phyloP scores from a whole-genome alignment of 2,329 filamentous ascomycete species.

The Chaetomiaceae sp. region DNA sequence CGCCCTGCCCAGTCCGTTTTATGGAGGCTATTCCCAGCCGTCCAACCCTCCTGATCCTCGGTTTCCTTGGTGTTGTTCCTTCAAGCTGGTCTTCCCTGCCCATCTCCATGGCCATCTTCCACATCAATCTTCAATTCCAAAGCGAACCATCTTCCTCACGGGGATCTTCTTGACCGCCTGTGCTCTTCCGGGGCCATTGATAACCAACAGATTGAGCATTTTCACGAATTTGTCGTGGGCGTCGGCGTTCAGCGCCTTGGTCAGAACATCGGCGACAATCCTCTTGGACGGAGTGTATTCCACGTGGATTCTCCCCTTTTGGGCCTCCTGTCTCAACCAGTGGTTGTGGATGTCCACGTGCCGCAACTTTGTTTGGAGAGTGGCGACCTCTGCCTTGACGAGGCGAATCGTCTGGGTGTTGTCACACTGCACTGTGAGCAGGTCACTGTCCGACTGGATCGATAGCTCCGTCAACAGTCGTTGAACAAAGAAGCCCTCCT shows the following conservation, averaged over 20 bases:
- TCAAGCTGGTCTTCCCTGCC: too few relatives aligned
- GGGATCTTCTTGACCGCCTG: too few relatives aligned
- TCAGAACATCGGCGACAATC: neutral
- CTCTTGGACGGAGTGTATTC: neutral
- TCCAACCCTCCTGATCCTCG: too few relatives aligned
- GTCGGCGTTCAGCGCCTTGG: neutral
- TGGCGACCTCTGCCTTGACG: conserved; percentile 1
- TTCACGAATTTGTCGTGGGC: too few relatives aligned
- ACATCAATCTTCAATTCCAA: too few relatives aligned
- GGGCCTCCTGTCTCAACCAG: conserved; percentile 1
- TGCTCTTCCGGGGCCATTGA: too few relatives aligned
- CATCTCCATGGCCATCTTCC: too few relatives aligned
- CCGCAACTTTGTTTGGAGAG: conserved; percentile 5
- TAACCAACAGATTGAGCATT: too few relatives aligned
- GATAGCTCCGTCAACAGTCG: conserved; percentile 1
- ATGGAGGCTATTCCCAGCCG: too few relatives aligned
- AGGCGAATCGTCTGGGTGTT: conserved; percentile 8
- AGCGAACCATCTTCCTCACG: too few relatives aligned
- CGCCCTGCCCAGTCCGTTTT: too few relatives aligned
- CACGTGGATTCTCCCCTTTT: neutral
- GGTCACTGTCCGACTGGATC: neutral
- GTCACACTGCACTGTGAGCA: neutral
- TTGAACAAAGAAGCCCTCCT: neutral
- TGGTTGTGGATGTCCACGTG: conserved; percentile 15
- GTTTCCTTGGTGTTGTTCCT: too few relatives aligned